Evolutionary conservation across 2,329 filamentous ascomycete species (phyloP).

Genomic region (Xylariomycetidae sp.): DNA sequence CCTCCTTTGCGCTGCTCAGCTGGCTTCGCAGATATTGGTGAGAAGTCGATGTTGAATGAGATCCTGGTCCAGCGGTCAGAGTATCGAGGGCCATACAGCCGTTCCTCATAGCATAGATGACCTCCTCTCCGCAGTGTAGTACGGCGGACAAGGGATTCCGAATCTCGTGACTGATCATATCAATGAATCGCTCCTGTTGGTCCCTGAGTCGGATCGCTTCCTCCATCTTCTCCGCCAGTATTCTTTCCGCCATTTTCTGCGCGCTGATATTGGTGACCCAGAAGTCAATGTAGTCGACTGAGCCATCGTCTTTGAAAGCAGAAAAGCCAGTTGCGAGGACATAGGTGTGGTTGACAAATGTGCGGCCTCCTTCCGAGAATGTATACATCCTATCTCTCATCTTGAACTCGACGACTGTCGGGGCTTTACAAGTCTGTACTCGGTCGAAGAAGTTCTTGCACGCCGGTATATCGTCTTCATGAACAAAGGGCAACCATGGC

Average conservation of each 20-base stretch:
- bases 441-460: conserved; percentile 14
- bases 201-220: conserved; percentile 20
- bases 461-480: conserved; percentile 12
- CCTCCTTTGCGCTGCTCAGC: conserved; percentile 59
- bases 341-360: conserved; percentile 16
- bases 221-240: conserved; percentile 21
- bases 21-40: conserved; percentile 29
- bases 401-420: conserved; percentile 17
- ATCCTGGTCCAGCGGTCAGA: background rate
- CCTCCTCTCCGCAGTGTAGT: conserved; percentile 23
- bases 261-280: conserved; percentile 24
- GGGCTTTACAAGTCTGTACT: conserved; percentile 8
- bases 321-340: conserved; percentile 19
- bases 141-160: conserved; percentile 23
- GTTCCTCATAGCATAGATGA: conserved; percentile 20
- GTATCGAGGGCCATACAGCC: conserved; percentile 5
- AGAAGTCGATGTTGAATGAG: background rate
- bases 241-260: conserved; percentile 21
- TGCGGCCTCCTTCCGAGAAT: conserved; percentile 15
- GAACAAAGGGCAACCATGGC: conserved; percentile 18
- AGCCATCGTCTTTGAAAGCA: conserved; percentile 16
- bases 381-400: conserved; percentile 16
- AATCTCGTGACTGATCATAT: conserved; percentile 26
- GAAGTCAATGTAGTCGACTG: conserved; percentile 21
- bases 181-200: conserved; percentile 24